These are phyloP conservation scores for Naganishia liquefaciens DNA, from an alignment of 1,284 basidiomycete genomes.

Conservation along the genomic window DNA sequence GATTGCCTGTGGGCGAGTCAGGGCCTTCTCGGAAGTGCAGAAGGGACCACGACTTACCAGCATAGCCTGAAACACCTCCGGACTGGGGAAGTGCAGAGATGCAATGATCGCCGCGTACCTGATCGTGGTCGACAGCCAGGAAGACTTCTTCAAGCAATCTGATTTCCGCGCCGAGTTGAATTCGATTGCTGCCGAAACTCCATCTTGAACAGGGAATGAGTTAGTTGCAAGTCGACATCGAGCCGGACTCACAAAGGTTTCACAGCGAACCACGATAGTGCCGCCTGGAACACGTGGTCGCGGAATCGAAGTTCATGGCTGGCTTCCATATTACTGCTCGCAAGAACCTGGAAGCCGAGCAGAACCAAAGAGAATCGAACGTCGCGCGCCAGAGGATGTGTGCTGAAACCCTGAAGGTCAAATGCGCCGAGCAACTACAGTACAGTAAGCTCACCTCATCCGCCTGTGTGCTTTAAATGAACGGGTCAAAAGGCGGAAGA, in stretches of 20 bases:
- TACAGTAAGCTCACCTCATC: conserved; percentile 64
- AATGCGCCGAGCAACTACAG: background rate
- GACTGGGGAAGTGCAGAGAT: conserved; percentile 68
- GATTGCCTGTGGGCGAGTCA: conserved; percentile 37
- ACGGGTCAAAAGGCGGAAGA: conserved; percentile 79
- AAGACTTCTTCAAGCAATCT: conserved; percentile 82
- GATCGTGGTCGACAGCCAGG: conserved; percentile 71
- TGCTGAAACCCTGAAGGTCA: conserved; percentile 59
- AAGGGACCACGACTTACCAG: conserved; percentile 37
- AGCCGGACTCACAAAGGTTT: conserved; percentile 73
- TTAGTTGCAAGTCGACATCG: background rate
- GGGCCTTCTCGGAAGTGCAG: background rate
- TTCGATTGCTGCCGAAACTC: conserved; percentile 88
- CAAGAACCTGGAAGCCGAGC: conserved; percentile 90
- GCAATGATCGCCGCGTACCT: conserved; percentile 64
- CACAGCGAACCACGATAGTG: conserved; percentile 89
- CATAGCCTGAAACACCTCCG: conserved; percentile 36
- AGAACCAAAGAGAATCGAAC: conserved; percentile 82
- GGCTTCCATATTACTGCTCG: conserved; percentile 81
- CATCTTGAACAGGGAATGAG: conserved; percentile 61
- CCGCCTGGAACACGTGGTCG: conserved; percentile 72
- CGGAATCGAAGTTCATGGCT: conserved; percentile 78
- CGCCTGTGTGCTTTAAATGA: conserved; percentile 67
- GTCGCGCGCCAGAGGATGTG: conserved; percentile 88
- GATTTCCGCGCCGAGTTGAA: conserved; percentile 85